A percentile compares a stretch with the other conserved stretches of the same genome.
These are phyloP conservation scores for Nepenthes alata DNA, from an alignment of 179 eudicot genomes.

Conservation along the genomic window DNA sequence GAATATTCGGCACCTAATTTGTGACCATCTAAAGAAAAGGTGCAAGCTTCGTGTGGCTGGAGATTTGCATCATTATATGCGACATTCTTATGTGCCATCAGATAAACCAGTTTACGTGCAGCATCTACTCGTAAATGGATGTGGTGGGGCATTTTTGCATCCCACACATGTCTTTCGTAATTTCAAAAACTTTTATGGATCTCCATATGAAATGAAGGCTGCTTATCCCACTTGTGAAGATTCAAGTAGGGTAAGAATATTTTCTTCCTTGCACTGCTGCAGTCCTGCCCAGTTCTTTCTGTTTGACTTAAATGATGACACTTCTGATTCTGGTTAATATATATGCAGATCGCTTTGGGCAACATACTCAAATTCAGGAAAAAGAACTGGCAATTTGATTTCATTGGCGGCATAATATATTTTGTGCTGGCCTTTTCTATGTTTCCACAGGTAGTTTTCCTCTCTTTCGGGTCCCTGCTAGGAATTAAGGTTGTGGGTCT, in stretches of 20 bases:
- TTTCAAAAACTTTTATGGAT: slow-evolving; percentile 51
- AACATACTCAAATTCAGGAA: slow-evolving; percentile 94
- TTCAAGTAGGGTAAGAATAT: slow-evolving; percentile 67
- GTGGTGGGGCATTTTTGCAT: slow-evolving; percentile 98
- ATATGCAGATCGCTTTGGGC: slow-evolving; percentile 85
- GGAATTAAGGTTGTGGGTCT: neutral
- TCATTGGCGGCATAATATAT: slow-evolving; percentile 90
- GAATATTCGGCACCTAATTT: slow-evolving; percentile 57
- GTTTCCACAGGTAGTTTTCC: slow-evolving; percentile 80
- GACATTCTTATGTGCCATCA: slow-evolving; percentile 69
- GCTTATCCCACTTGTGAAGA: slow-evolving; percentile 95
- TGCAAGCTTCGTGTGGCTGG: slow-evolving; percentile 94
- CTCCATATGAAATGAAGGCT: slow-evolving; percentile 56
- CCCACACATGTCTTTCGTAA: slow-evolving; percentile 90
- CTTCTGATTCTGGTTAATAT: neutral
- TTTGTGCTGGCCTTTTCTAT: slow-evolving; percentile 80
- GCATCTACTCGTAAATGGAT: slow-evolving; percentile 90
- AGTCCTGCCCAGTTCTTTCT: neutral
- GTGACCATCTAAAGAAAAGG: slow-evolving; percentile 71
- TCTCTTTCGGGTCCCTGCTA: neutral
- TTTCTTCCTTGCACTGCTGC: neutral
- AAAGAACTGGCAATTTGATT: slow-evolving; percentile 97
- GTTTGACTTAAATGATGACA: slow-evolving; percentile 2
- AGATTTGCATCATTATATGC: slow-evolving; percentile 98
- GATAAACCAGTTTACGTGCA: slow-evolving; percentile 79